Conservation (phyloP, 1,284 basidiomycete genomes). For the Ganoderma lucidum region DNA sequence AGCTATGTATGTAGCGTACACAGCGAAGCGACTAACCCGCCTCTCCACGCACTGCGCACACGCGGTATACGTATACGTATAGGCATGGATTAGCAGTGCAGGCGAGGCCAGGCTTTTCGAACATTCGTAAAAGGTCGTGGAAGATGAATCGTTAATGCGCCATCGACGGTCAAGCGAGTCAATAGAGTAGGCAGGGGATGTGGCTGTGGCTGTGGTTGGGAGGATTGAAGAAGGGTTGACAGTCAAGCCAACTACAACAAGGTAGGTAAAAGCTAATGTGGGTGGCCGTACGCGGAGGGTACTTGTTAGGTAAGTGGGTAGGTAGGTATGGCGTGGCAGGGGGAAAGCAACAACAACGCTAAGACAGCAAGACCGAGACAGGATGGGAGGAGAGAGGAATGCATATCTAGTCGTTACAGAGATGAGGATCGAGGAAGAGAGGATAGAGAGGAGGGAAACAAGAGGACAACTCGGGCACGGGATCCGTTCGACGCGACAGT, state of each 20-base stretch:
- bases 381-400: constrained; percentile 40
- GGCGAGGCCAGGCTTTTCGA: constrained; percentile 30
- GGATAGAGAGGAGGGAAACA: constrained; percentile 34
- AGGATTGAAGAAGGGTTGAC: constrained; percentile 12
- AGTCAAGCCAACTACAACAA: constrained; percentile 20
- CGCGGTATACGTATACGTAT: background rate
- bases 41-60: background rate
- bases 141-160: constrained; percentile 3
- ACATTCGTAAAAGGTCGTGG: constrained; percentile 9
- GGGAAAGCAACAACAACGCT: constrained; percentile 41
- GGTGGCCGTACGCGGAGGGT: constrained; percentile 17
- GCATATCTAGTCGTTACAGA: constrained; percentile 78
- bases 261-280: background rate
- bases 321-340: constrained; percentile 23
- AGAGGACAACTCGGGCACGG: constrained; percentile 23
- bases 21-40: constrained; percentile 27
- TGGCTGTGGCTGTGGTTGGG: background rate
- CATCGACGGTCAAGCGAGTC: constrained; percentile 6
- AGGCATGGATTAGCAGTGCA: no score
- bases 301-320: constrained; percentile 20
- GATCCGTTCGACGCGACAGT: constrained; percentile 15
- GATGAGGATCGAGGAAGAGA: constrained; percentile 33
- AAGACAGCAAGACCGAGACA: constrained; percentile 37
- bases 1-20: constrained; percentile 25
- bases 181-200: constrained; percentile 4